A percentile compares a stretch with the other conserved stretches of the same genome.
Evolutionary conservation across 129 eudicot species (phyloP).

Genomic region (Flaveria linearis): DNA sequence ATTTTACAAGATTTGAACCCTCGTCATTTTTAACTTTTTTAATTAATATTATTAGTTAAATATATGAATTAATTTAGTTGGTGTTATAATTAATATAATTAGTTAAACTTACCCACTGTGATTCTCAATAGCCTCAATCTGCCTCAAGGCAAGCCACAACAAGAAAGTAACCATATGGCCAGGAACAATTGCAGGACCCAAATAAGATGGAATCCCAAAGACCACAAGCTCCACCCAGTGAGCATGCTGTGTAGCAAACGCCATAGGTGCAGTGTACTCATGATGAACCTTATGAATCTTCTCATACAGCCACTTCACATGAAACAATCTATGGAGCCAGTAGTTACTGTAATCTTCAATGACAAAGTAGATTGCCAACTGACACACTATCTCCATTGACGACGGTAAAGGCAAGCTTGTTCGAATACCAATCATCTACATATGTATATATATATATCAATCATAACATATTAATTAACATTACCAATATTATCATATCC

Average conservation of each 20-base stretch:
- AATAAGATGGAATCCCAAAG: constrained; percentile 76
- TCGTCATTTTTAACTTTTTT: too few relatives aligned
- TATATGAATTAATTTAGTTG: too few relatives aligned
- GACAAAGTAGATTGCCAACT: constrained; percentile 59
- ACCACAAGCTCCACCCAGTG: constrained; percentile 80
- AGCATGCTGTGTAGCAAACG: constrained; percentile 70
- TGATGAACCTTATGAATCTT: constrained; percentile 80
- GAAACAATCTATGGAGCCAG: constrained; percentile 80
- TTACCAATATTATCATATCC: too few relatives aligned
- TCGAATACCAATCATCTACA: constrained; percentile 45
- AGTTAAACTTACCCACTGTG: constrained; percentile 70
- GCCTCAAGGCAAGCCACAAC: constrained; percentile 76
- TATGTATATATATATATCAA: neutral
- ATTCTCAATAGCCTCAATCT: constrained; percentile 82
- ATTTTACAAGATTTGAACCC: too few relatives aligned
- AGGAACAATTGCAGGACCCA: constrained; percentile 78
- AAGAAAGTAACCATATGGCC: constrained; percentile 78
- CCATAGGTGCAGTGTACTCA: constrained; percentile 80
- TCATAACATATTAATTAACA: neutral
- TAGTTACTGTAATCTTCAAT: constrained; percentile 81
- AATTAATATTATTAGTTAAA: too few relatives aligned
- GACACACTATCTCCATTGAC: constrained; percentile 49
- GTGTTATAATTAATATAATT: too few relatives aligned
- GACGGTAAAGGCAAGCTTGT: constrained; percentile 81
- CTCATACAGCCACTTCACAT: constrained; percentile 75